Evolutionary conservation across 805 yeast genomes (phyloP), one percentile per base, ranked within the genome.

Genomic region (Saccharomycopsis malanga): DNA sequence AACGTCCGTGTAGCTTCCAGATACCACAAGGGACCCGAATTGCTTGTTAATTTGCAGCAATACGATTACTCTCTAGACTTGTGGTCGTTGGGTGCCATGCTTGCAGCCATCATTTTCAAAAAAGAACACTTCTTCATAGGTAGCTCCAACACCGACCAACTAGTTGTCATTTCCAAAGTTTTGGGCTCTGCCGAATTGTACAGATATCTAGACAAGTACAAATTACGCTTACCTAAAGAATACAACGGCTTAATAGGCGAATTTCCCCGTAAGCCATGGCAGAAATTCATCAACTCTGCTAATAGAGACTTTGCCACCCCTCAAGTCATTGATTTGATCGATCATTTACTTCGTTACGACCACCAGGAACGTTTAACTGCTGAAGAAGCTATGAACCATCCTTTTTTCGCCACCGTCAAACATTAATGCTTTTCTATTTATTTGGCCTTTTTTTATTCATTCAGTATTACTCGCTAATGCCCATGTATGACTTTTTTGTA

Each of bases 121-220:
- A 84, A 81, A 62, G 97, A 89, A 57, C 96, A 96, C 4, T 85
- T 89, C 56, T 89, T 89, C 71, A 83, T 87, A 57, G 97, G 97
- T 18, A 83, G 80, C 49, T 84, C 95, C 42, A 88, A 89, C 63
- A 83, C 84, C 37, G 96, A 89, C 64, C 97, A 89, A 63, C 70
- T 89, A 56, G 87, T 89, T 42, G 91, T 89, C 62, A 89, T 89
- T 54, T 88, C 86, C 4, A 76, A 87, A 55, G 88, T 89, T 0
- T 67, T 89, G 57, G 97, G 97, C 2, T 85, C 95, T 1, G 89
- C 84, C 45, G 87, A 81, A 50, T 71, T 89, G 50, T 74, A 76
- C 63, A 68, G 68, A 34, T 89, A 88, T 61, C 67, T 85, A 57
- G 62, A 69, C 30, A 87, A 82, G 63, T 89, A 89, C 61, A 77